Percentiles rank a stretch among this genome's conserved stretches.
These are phyloP conservation scores for Pyricularia sp. DNA, from an alignment of 2,329 filamentous ascomycete genomes.

Conservation along the genomic window DNA sequence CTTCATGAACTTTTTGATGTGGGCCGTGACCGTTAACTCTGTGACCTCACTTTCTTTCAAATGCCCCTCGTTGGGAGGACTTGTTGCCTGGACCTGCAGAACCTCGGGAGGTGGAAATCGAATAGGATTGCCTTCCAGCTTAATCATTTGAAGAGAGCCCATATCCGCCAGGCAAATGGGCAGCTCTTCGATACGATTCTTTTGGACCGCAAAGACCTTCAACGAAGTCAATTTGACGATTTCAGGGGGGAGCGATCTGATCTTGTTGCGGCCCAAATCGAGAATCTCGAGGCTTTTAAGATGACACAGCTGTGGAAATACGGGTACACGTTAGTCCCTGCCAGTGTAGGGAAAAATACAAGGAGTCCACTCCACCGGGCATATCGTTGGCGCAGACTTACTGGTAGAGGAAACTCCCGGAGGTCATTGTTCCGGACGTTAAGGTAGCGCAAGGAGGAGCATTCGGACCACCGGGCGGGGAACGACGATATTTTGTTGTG, in stretches of 20 bases:
- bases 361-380: not conserved
- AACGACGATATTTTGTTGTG: constrained; percentile 68
- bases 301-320: constrained; percentile 62
- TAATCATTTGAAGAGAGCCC: constrained; percentile 79
- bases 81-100: constrained; percentile 47
- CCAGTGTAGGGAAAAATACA: not conserved
- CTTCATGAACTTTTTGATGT: constrained; percentile 53
- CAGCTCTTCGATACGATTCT: constrained; percentile 77
- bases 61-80: constrained; percentile 44
- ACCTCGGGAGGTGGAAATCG: constrained; percentile 67
- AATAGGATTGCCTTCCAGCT: constrained; percentile 81
- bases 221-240: constrained; percentile 74
- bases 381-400: constrained; percentile 21
- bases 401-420: constrained; percentile 48
- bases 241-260: constrained; percentile 67
- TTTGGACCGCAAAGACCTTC: constrained; percentile 80
- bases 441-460: constrained; percentile 67
- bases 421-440: constrained; percentile 73
- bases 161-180: constrained; percentile 82
- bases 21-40: constrained; percentile 48
- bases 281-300: constrained; percentile 83
- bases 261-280: constrained; percentile 82
- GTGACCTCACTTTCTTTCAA: constrained; percentile 55
- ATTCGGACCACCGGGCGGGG: constrained; percentile 63
- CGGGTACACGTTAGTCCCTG: constrained; percentile 7